Base-by-base conservation (phyloP, 176 grass and related monocot genomes). In the Alloteropsis semialata region DNA sequence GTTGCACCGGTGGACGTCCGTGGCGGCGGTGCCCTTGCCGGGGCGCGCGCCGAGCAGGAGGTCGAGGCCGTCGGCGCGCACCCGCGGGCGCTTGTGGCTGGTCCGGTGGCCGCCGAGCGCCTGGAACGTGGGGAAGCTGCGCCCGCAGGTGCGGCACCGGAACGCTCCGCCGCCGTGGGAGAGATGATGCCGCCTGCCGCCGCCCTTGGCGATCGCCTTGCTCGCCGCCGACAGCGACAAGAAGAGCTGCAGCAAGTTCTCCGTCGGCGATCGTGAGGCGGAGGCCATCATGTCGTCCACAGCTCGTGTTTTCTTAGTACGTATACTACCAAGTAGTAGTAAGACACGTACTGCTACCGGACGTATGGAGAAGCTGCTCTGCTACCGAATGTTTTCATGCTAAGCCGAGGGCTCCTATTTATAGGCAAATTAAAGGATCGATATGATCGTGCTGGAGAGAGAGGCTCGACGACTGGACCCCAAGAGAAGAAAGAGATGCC, bases 61-160 rank as follows among this genome's bases (percentile, higher is more conserved):
- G n/a, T 87, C 80, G 4, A 89, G 73, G 27, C 84, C 79, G 61
- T 72, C 32, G 30, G 82, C 90, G 63, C 84, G 79, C 39, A 94
- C 82, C 28, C 85, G 62, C 8, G 84, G 76, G 5, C 81, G 92
- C 44, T 85, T 94, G 79, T 94, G 92, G 77, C 92, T 91, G 0
- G 92, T 94, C 84, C 84, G 86, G 72, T 92, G 92, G 33, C 93
- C 93, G 12, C 93, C 90, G 8, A 95, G 68, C 4, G 93, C 90
- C 70, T 90, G 90, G 37, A 95, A 95, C 55, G 87, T 90, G 1
- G 85, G 14, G 73, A 95, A 92, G 18, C 82, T 24, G 8, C 87
- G 93, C 11, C 72, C 71, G 84, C 93, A 95, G 3, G 90, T 95
- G 56, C 81, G 81, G 81, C 90, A 92, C 71, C 83, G 37, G 46